phyloP scores from a whole-genome alignment of 306 rosid species.

The Gastrolobium bilobum region DNA sequence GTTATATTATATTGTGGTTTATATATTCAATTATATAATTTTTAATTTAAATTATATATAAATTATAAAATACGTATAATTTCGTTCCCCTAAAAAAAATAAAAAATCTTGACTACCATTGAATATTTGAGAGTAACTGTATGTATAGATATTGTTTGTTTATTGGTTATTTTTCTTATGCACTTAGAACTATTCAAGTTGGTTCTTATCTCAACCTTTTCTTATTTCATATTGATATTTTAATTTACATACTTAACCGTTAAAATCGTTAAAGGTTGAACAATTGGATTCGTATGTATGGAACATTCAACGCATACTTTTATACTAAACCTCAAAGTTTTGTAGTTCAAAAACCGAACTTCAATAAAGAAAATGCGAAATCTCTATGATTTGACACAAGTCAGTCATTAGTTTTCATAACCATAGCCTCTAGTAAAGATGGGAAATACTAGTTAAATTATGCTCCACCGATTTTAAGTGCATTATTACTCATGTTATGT shows the following conservation, averaged over 20 bases:
- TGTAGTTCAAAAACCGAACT: background rate
- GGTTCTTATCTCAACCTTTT: conserved; percentile 17
- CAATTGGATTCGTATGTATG: background rate
- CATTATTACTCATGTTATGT: background rate
- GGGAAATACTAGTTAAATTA: background rate
- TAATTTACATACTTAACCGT: background rate
- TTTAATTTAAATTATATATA: too few species aligned
- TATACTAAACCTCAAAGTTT: background rate
- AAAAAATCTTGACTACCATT: too few species aligned
- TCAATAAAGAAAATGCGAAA: background rate
- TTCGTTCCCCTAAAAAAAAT: too few species aligned
- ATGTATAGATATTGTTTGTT: background rate
- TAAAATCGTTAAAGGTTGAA: background rate
- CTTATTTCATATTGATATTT: background rate
- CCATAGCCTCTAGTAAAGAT: background rate
- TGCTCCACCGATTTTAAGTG: background rate
- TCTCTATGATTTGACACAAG: background rate
- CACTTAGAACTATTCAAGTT: background rate
- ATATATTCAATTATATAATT: background rate
- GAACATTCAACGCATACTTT: background rate
- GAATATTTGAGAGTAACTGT: too few species aligned
- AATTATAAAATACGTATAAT: too few species aligned
- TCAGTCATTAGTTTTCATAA: background rate
- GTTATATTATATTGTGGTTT: background rate
- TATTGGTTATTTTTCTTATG: background rate